These are phyloP conservation scores for Leccinum imitatum DNA, from an alignment of 768 basidiomycete species.

Conservation along the genomic window DNA sequence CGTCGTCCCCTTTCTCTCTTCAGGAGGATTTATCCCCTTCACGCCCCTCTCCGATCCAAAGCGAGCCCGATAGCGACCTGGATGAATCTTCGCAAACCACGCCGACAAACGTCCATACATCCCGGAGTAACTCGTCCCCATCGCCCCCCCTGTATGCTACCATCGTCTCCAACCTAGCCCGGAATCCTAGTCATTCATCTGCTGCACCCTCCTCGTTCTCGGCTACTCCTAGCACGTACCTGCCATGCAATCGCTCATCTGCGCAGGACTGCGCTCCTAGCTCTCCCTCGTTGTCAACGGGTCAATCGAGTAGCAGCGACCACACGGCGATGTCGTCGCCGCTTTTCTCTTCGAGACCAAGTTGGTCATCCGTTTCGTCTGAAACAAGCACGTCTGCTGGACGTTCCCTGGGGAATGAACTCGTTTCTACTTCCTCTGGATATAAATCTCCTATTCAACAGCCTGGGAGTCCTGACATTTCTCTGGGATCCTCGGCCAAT, in stretches of 20 bases:
- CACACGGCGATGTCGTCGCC: conserved; percentile 10
- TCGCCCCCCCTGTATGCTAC: conserved; percentile 28
- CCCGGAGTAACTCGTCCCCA: conserved; percentile 11
- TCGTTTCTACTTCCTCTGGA: conserved; percentile 8
- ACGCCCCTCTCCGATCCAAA: conserved; percentile 22
- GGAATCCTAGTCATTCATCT: conserved; percentile 12
- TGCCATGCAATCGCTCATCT: conserved; percentile 14
- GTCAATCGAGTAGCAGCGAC: conserved; percentile 19
- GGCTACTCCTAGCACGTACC: conserved; percentile 2
- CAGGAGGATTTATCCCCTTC: conserved; percentile 31
- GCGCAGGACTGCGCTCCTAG: conserved; percentile 13
- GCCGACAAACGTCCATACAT: conserved; percentile 6
- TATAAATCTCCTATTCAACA: conserved; percentile 19
- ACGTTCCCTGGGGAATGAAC: conserved; percentile 19
- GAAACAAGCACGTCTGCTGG: conserved; percentile 17
- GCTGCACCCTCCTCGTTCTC: conserved; percentile 8
- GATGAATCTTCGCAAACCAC: conserved; percentile 5
- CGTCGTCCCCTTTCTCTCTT: conserved; percentile 20
- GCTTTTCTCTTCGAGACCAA: conserved; percentile 16
- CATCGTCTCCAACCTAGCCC: conserved; percentile 22
- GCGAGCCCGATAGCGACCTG: conserved; percentile 7
- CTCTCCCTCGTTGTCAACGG: conserved; percentile 17
- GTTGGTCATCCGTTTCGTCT: conserved; percentile 28
- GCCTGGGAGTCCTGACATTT: conserved; percentile 26
- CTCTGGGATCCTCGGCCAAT: conserved; percentile 16